Evolutionary conservation across 768 basidiomycete species (phyloP).

Genomic region (Lactarius indigo): DNA sequence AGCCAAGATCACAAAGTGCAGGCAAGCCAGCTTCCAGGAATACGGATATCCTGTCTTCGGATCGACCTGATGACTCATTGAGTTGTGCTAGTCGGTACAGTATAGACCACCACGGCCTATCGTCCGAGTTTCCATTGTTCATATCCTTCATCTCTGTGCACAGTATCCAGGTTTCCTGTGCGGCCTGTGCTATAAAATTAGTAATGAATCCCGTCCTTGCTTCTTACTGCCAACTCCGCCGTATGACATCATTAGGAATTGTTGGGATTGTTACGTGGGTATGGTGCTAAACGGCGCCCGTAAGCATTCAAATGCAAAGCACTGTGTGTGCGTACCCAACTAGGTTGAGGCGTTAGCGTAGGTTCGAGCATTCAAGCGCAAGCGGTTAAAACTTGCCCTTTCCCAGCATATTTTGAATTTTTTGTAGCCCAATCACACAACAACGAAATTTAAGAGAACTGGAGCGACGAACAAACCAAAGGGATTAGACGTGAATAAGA

Average conservation of each 20-base stretch:
- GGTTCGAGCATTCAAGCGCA: background rate
- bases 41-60: too few species aligned
- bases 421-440: slow-evolving; percentile 25
- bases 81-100: too few species aligned
- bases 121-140: too few species aligned
- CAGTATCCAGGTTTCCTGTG: too few species aligned
- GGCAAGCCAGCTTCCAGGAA: too few species aligned
- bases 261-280: slow-evolving; percentile 30
- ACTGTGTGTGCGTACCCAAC: slow-evolving; percentile 36
- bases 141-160: too few species aligned
- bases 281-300: slow-evolving; percentile 32
- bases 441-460: background rate
- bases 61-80: too few species aligned
- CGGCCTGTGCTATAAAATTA: too few species aligned
- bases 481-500: slow-evolving; percentile 37
- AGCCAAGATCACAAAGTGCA: too few species aligned
- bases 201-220: too few species aligned
- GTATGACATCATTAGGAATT: background rate
- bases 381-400: slow-evolving; percentile 28
- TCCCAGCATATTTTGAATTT: slow-evolving; percentile 40
- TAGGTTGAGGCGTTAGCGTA: slow-evolving; percentile 9
- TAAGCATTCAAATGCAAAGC: slow-evolving; percentile 35
- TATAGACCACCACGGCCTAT: too few species aligned
- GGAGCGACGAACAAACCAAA: slow-evolving; percentile 28
- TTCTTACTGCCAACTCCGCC: too few species aligned